Percentiles rank a stretch among this genome's conserved stretches.
Evolutionary conservation across 768 basidiomycete genomes (phyloP).

Genomic region (Astraeus odoratus): DNA sequence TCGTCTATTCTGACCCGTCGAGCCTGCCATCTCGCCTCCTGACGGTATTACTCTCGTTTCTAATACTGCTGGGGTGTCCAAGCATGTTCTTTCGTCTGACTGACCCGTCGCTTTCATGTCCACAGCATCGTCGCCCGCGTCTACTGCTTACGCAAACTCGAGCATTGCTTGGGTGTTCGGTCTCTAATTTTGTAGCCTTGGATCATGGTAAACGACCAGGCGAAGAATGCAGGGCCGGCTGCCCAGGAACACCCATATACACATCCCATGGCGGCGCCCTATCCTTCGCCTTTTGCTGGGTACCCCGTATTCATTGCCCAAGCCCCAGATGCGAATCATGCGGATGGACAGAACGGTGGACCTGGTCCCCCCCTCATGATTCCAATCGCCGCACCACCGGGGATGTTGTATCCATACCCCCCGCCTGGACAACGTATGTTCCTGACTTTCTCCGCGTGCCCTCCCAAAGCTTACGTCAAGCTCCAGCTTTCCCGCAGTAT

Average conservation of each 20-base stretch:
- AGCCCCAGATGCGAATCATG: conserved; percentile 20
- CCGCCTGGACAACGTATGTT: conserved; percentile 33
- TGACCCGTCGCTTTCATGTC: conserved; percentile 17
- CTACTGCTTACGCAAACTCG: conserved; percentile 28
- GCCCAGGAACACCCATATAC: conserved; percentile 29
- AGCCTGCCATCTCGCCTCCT: conserved; percentile 1
- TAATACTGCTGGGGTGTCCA: conserved; percentile 4
- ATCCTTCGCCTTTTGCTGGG: conserved; percentile 21
- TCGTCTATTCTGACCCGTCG: not conserved
- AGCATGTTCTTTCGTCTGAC: conserved; percentile 1
- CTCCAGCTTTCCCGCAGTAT: conserved; percentile 27
- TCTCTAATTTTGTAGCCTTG: conserved; percentile 19
- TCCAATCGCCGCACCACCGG: conserved; percentile 32
- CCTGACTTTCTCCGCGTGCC: conserved; percentile 1
- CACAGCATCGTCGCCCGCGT: conserved; percentile 15
- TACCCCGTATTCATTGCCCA: conserved; percentile 29
- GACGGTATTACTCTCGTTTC: not conserved
- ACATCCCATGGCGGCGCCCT: conserved; percentile 22
- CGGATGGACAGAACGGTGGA: conserved; percentile 28
- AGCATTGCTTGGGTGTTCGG: conserved; percentile 17
- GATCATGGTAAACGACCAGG: conserved; percentile 27
- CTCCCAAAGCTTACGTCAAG: conserved; percentile 9
- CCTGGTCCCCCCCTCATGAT: conserved; percentile 30
- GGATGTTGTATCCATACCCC: conserved; percentile 39
- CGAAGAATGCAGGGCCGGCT: conserved; percentile 29